Conservation (phyloP, 805 yeast genomes). For the Schwanniomyces occidentalis region DNA sequence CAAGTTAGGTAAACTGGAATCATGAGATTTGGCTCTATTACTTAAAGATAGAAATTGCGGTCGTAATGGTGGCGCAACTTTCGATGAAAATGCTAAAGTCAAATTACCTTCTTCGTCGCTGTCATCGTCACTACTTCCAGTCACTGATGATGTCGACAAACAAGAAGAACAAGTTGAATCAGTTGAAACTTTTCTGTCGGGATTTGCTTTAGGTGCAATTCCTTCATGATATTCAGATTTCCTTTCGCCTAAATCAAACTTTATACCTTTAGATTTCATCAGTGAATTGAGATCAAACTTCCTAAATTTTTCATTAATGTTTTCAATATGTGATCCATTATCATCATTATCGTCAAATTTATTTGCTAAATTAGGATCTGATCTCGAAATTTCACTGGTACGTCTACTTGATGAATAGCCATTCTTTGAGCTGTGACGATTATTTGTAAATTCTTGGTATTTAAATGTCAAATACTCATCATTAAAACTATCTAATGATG, state of each 20-base stretch:
- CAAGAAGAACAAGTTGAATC: constrained; percentile 12
- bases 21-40: constrained; percentile 42
- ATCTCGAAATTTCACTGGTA: constrained; percentile 8
- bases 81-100: constrained; percentile 46
- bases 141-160: constrained; percentile 15
- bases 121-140: constrained; percentile 17
- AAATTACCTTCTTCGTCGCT: constrained; percentile 45
- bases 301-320: constrained; percentile 34
- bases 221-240: constrained; percentile 16
- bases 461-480: constrained; percentile 50
- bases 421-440: constrained; percentile 12
- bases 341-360: not conserved
- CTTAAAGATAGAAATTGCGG: constrained; percentile 35
- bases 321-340: constrained; percentile 9
- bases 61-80: constrained; percentile 31
- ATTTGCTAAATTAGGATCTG: constrained; percentile 7
- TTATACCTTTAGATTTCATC: constrained; percentile 26
- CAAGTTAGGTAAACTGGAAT: constrained; percentile 37
- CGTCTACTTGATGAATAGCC: not conserved
- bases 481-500: constrained; percentile 71
- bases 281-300: constrained; percentile 36
- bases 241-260: constrained; percentile 1
- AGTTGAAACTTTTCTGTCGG: constrained; percentile 1
- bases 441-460: constrained; percentile 33
- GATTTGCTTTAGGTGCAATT: constrained; percentile 19